Base-by-base conservation (phyloP, 768 basidiomycete species). In the Chalciporus pseudorubinellus region DNA sequence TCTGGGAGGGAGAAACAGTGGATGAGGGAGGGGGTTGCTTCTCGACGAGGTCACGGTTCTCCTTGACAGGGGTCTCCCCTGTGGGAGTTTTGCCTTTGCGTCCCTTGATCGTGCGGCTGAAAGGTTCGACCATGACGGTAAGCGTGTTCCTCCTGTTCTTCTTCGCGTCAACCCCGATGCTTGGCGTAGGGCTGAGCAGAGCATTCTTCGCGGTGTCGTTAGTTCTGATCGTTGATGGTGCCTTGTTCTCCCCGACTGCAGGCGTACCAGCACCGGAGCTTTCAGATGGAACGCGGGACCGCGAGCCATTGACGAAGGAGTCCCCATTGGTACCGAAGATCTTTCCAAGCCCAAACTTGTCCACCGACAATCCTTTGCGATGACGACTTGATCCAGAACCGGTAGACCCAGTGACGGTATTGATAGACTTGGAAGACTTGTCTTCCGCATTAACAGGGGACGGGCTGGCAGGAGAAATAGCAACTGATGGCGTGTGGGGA, bases 51-150 rank as follows among this genome's bases (percentile, higher is more conserved):
- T 48, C 70, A 66, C 59, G 76, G 22, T 69, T 70, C 21, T 72
- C 76, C 63, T 81, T 77, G 53, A 77, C 77, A 0, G 78, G 68
- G 3, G 62, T 65, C 21, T 63, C 68, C 3, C 57, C 61, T 24
- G 67, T 63, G 3, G 66, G 70, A 1, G 67, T 70, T 36, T 70
- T 71, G 52, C 65, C 64, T 55, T 67, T 71, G 46, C 66, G 65
- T 11, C 67, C 62, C 53, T 71, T 73, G 57, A 73, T 68, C 14
- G 51, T 74, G 38, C 82, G 77, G 48, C 76, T 78, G 56, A 93
- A 72, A 7, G 89, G 87, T 63, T 90, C 88, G 2, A 90, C 87
- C 82, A 93, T 90, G 36, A 94, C 81, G 0, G 87, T 92, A 55
- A 97, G 76, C 0, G 93, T 95, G 69, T 89, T 93, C 59, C 92